Evolutionary conservation across 345 rosid genomes (phyloP).

Genomic region (Acer negundo): DNA sequence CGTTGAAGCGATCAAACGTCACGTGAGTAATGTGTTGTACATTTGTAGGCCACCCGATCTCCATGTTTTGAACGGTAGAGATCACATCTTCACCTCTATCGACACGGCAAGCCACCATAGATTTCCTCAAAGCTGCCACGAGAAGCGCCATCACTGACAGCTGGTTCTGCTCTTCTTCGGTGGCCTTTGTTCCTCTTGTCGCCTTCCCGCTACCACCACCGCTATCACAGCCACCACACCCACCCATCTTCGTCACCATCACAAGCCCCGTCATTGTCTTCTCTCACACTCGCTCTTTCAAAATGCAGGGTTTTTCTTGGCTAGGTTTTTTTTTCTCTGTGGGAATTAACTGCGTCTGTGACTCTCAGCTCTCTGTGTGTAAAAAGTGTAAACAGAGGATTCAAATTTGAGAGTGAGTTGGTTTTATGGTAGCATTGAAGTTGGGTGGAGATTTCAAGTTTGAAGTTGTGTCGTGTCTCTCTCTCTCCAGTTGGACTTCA

Average conservation of each 20-base stretch:
- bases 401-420: background rate
- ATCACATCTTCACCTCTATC: conserved; percentile 60
- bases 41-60: conserved; percentile 93
- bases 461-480: conserved; percentile 10
- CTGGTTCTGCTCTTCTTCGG: conserved; percentile 70
- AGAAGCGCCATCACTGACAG: conserved; percentile 66
- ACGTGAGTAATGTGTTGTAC: conserved; percentile 90
- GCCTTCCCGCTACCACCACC: conserved; percentile 28
- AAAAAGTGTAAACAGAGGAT: background rate
- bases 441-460: conserved; percentile 21
- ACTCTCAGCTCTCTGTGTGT: background rate
- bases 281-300: conserved; percentile 14
- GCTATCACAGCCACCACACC: conserved; percentile 43
- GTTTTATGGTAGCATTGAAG: conserved; percentile 40
- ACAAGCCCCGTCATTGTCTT: conserved; percentile 76
- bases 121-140: conserved; percentile 74
- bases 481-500: conserved; percentile 20
- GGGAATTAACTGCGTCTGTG: background rate
- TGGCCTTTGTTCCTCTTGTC: conserved; percentile 26
- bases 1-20: conserved; percentile 91
- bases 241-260: conserved; percentile 80
- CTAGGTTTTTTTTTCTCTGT: background rate
- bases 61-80: conserved; percentile 67
- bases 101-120: conserved; percentile 80
- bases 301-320: background rate